Conservation (phyloP, 2,329 filamentous ascomycete species). For the Aschersonia sp. region DNA sequence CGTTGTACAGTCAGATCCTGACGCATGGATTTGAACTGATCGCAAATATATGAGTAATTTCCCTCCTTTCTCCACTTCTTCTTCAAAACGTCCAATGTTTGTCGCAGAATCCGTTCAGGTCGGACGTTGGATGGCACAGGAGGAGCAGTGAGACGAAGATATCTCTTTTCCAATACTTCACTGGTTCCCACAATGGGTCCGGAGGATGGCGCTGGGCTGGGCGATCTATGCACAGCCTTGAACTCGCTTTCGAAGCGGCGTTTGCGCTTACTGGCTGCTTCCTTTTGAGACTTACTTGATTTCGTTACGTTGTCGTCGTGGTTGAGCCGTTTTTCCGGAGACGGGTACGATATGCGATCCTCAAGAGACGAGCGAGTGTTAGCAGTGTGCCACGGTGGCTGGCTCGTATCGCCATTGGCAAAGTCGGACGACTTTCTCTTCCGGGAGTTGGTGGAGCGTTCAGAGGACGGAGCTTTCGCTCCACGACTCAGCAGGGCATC, state of each 20-base stretch:
- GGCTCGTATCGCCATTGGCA: slow-evolving; percentile 35
- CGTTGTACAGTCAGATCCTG: slow-evolving; percentile 97
- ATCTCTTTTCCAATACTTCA: slow-evolving; percentile 77
- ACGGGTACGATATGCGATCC: slow-evolving; percentile 57
- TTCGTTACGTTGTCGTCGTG: slow-evolving; percentile 33
- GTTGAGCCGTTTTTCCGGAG: slow-evolving; percentile 24
- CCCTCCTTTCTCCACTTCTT: slow-evolving; percentile 87
- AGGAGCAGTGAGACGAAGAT: slow-evolving; percentile 81
- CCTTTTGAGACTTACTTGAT: slow-evolving; percentile 81
- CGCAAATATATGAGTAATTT: slow-evolving; percentile 96
- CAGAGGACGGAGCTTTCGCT: slow-evolving; percentile 9
- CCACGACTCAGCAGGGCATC: slow-evolving; percentile 29
- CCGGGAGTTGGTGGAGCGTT: slow-evolving; percentile 32
- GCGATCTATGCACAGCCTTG: slow-evolving; percentile 38
- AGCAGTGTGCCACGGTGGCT: slow-evolving; percentile 64
- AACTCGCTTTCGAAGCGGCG: slow-evolving; percentile 68
- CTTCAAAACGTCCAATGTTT: slow-evolving; percentile 79
- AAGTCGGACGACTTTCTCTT: slow-evolving; percentile 73
- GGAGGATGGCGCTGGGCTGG: slow-evolving; percentile 39
- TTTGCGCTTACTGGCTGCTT: slow-evolving; percentile 70
- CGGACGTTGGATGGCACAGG: slow-evolving; percentile 83
- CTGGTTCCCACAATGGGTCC: slow-evolving; percentile 78
- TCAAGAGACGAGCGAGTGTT: slow-evolving; percentile 46
- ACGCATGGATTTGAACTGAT: slow-evolving; percentile 96
- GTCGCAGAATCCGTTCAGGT: slow-evolving; percentile 62